phyloP scores from a whole-genome alignment of 495 filamentous ascomycete genomes.

The Saxispiralis lemnorum region DNA sequence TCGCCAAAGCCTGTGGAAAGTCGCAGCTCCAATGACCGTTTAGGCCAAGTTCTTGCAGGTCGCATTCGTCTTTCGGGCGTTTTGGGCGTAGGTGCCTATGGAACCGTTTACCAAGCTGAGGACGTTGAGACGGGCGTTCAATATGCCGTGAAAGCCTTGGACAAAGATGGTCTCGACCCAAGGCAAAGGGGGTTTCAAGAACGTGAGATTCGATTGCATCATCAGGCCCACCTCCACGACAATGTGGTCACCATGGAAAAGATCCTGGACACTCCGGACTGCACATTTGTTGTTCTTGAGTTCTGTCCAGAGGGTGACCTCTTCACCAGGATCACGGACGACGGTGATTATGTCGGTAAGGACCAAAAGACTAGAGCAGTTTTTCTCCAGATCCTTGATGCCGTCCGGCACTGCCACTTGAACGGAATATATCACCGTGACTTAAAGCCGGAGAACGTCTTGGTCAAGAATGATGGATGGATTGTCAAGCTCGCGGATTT shows the following conservation, averaged over 20 bases:
- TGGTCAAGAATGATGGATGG: slow-evolving; percentile 72
- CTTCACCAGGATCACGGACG: slow-evolving; percentile 92
- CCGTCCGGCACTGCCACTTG: slow-evolving; percentile 86
- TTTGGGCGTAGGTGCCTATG: slow-evolving; percentile 87
- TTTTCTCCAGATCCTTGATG: slow-evolving; percentile 94
- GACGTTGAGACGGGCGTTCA: slow-evolving; percentile 65
- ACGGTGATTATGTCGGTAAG: slow-evolving; percentile 80
- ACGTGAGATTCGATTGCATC: slow-evolving; percentile 80
- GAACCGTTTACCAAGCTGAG: slow-evolving; percentile 85
- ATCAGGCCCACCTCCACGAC: slow-evolving; percentile 68
- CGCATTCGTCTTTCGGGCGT: slow-evolving; percentile 69
- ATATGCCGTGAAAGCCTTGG: slow-evolving; percentile 93
- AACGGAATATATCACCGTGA: slow-evolving; percentile 93
- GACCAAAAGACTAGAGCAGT: slow-evolving; percentile 70
- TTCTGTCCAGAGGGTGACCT: slow-evolving; percentile 95
- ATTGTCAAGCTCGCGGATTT: slow-evolving; percentile 95
- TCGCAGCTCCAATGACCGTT: slow-evolving; percentile 59
- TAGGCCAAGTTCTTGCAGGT: slow-evolving; percentile 69
- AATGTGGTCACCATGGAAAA: slow-evolving; percentile 89
- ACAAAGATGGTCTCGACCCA: slow-evolving; percentile 75
- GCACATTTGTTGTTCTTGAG: slow-evolving; percentile 92
- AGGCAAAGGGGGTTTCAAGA: slow-evolving; percentile 81
- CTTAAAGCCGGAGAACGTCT: slow-evolving; percentile 93
- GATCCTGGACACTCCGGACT: slow-evolving; percentile 84
- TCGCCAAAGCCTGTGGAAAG: slow-evolving; percentile 36